These are phyloP conservation scores for Coemansia sp. DNA, from an alignment of 192 early-diverging fungal genomes.

Conservation along the genomic window DNA sequence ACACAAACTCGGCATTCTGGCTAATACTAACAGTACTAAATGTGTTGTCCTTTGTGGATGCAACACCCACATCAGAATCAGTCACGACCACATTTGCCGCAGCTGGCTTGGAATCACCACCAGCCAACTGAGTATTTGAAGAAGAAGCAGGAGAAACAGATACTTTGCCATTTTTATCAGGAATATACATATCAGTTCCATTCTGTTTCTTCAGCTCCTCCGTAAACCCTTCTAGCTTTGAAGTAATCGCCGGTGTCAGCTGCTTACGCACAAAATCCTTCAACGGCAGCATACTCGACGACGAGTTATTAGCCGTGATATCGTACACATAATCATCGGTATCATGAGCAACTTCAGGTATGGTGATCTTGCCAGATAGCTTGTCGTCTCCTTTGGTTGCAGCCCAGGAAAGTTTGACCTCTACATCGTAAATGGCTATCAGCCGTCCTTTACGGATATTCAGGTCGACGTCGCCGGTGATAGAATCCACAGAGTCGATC, in stretches of 20 bases:
- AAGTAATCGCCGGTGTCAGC: constrained; percentile 64
- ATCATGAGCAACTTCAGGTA: constrained; percentile 93
- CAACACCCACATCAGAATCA: constrained; percentile 19
- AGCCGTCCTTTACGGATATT: constrained; percentile 96
- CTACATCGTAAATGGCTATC: constrained; percentile 91
- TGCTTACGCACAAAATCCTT: constrained; percentile 71
- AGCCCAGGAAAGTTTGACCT: constrained; percentile 74
- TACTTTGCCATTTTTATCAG: constrained; percentile 35
- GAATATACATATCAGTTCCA: constrained; percentile 81
- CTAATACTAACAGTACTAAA: constrained; percentile 68
- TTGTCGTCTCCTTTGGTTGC: constrained; percentile 47
- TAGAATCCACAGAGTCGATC: constrained; percentile 58
- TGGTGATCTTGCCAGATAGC: constrained; percentile 71
- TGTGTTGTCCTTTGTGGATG: constrained; percentile 16
- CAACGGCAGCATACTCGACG: constrained; percentile 41
- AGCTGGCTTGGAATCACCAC: constrained; percentile 22
- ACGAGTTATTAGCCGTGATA: constrained; percentile 56
- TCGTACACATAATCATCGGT: constrained; percentile 80
- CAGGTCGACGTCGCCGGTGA: constrained; percentile 87
- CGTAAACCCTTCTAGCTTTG: constrained; percentile 66
- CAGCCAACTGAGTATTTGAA: constrained; percentile 13
- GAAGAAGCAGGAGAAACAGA: constrained; percentile 15
- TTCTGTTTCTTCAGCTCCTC: constrained; percentile 75
- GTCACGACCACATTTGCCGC: constrained; percentile 1
- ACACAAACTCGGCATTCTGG: constrained; percentile 81